Conservation (phyloP, 2,329 filamentous ascomycete genomes). For the Calonectria pseudoreteaudii region DNA sequence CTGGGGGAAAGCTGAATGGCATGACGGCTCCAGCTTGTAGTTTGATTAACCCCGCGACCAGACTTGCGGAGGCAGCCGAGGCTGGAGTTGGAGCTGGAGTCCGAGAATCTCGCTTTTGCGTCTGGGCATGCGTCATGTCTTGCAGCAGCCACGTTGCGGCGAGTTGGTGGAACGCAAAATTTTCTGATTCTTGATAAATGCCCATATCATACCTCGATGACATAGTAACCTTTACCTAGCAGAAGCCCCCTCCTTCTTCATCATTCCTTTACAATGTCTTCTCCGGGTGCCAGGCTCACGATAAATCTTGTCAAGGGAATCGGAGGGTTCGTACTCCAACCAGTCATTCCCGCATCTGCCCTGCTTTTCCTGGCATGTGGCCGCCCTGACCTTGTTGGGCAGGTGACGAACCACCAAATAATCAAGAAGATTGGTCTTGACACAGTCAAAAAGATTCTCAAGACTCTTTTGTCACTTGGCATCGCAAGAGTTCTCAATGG, state of each 20-base stretch:
- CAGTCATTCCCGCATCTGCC: background rate
- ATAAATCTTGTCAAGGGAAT: background rate
- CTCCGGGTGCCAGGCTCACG: background rate
- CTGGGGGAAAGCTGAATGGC: too few species aligned
- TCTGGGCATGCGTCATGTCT: background rate
- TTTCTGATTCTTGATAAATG: background rate
- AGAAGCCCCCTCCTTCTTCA: background rate
- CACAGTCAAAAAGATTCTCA: background rate
- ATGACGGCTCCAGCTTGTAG: background rate
- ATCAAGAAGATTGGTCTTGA: background rate
- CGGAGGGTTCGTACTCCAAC: background rate
- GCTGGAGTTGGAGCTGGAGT: background rate
- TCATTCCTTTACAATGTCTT: background rate
- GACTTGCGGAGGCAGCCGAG: background rate
- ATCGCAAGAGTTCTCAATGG: background rate
- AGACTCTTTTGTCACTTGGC: background rate
- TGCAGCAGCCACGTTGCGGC: too few species aligned
- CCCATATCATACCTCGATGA: background rate
- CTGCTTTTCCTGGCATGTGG: background rate
- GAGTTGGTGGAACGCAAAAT: background rate
- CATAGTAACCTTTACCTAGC: background rate
- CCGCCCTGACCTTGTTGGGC: background rate
- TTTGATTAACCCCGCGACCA: background rate
- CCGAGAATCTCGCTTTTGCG: background rate
- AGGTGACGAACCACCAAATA: background rate